These are phyloP conservation scores for Setomelanomma holmii DNA, from an alignment of 2,329 filamentous ascomycete species.

Conservation along the genomic window DNA sequence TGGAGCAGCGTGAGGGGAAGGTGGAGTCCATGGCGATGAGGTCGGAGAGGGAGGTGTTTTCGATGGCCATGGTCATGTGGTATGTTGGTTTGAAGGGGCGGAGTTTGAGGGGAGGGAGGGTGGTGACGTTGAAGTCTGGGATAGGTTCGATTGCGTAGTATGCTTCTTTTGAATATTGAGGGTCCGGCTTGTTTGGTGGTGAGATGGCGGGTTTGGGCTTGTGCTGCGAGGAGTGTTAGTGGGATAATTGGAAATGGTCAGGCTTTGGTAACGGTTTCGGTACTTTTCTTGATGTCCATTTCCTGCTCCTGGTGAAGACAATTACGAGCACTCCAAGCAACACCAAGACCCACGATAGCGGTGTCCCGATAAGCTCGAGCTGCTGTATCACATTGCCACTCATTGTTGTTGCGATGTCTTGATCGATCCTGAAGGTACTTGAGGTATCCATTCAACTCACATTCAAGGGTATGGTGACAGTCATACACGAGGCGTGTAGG, in stretches of 20 bases:
- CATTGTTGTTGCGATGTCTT: neutral
- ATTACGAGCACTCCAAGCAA: neutral
- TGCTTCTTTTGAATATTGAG: constrained; percentile 28
- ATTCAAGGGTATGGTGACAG: too few species aligned
- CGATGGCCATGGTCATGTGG: constrained; percentile 68
- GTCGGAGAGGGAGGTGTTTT: constrained; percentile 60
- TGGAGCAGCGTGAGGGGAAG: constrained; percentile 59
- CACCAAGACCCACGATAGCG: neutral
- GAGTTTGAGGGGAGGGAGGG: constrained; percentile 60
- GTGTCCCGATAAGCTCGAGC: neutral
- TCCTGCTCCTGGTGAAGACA: neutral
- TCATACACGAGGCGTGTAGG: constrained; percentile 4
- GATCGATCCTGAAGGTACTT: too few species aligned
- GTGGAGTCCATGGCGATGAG: constrained; percentile 67
- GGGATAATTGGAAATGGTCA: neutral
- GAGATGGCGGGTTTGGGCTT: neutral
- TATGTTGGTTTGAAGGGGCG: constrained; percentile 68
- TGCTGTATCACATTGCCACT: neutral
- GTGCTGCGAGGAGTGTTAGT: neutral
- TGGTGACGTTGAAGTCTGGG: constrained; percentile 58
- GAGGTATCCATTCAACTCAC: too few species aligned
- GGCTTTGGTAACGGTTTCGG: neutral
- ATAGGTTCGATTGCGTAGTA: constrained; percentile 57
- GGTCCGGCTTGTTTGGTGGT: neutral
- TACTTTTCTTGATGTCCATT: neutral